Evolutionary conservation across 2,329 filamentous ascomycete genomes (phyloP), one percentile per base, ranked within the genome.

Genomic region (Exophiala sideris): DNA sequence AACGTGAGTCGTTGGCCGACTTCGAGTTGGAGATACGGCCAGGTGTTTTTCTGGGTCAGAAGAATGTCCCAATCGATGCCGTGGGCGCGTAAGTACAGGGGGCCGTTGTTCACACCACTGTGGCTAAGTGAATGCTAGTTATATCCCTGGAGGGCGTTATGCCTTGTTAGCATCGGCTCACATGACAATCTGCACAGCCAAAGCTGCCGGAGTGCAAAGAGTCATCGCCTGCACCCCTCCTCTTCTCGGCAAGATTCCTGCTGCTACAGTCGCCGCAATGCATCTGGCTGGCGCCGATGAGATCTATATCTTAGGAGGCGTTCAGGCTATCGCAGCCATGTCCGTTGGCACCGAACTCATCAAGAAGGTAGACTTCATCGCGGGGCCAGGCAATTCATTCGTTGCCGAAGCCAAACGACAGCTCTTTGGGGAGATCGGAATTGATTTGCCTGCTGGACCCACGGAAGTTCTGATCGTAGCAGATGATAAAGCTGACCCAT

Each of bases 111-210:
- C 21, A 6, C 21, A 3, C 21, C 21, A 24, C 21, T 24, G 21
- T 24, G 21, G 21, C 21, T 24, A 24, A 24, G 21, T 3, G 3
- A 6, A 24, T 24, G 21, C 6, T 24, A 24, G 21, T 24, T 78
- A 77, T 57, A 78, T 80, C 36, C 77, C 77, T 1, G 78, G 77
- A 5, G 77, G 78, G 3, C 71, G 78, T 3, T 81, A 81, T 55
- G 76, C 78, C 0, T 69, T 81, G 2, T 73, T 81, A 2, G 79
- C 78, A 1, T 77, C 74, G 6, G 76, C 76, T 2, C 79, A 81
- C 62, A 81, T 80, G 79, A 80, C 78, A 1, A 79, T 81, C 44
- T 62, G 79, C 3, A 81, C 78, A 0, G 78, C 78, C 18, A 81
- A 81, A 60, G 75, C 76, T 4, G 78, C 79, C 4, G 79, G 79